Conservation (phyloP, 495 filamentous ascomycete species). For the Penicillium cataractarum region DNA sequence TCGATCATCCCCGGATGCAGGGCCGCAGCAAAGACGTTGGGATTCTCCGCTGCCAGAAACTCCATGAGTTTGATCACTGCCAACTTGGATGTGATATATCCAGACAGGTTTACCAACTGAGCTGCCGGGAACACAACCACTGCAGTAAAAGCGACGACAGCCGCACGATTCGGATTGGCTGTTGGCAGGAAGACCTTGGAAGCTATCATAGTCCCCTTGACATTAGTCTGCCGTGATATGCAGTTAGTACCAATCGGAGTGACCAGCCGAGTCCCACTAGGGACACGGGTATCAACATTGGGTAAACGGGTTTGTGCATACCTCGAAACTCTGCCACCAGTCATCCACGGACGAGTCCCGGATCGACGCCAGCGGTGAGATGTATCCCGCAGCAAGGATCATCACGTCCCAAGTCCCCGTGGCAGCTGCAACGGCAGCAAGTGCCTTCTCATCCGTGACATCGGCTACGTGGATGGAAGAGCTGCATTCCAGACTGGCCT, state of each 20-base stretch:
- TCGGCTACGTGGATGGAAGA: constrained; percentile 14
- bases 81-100: constrained; percentile 46
- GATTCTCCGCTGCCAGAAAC: constrained; percentile 44
- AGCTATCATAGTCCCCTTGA: constrained; percentile 40
- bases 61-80: constrained; percentile 43
- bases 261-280: not conserved
- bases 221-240: constrained; percentile 37
- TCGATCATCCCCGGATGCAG: constrained; percentile 48
- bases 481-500: constrained; percentile 7
- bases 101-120: constrained; percentile 29
- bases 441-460: constrained; percentile 29
- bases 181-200: constrained; percentile 43
- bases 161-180: constrained; percentile 32
- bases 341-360: constrained; percentile 29
- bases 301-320: constrained; percentile 13
- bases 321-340: constrained; percentile 44
- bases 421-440: constrained; percentile 18
- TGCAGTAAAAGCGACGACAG: constrained; percentile 35
- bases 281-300: not conserved
- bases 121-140: constrained; percentile 23
- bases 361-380: constrained; percentile 25
- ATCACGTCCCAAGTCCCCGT: constrained; percentile 42
- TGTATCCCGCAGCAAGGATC: constrained; percentile 36
- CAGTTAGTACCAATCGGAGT: not conserved
- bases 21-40: constrained; percentile 37